Evolutionary conservation across 2,329 filamentous ascomycete genomes (phyloP), one percentile per base, ranked within the genome.

Genomic region (Neoascochyta sp.): DNA sequence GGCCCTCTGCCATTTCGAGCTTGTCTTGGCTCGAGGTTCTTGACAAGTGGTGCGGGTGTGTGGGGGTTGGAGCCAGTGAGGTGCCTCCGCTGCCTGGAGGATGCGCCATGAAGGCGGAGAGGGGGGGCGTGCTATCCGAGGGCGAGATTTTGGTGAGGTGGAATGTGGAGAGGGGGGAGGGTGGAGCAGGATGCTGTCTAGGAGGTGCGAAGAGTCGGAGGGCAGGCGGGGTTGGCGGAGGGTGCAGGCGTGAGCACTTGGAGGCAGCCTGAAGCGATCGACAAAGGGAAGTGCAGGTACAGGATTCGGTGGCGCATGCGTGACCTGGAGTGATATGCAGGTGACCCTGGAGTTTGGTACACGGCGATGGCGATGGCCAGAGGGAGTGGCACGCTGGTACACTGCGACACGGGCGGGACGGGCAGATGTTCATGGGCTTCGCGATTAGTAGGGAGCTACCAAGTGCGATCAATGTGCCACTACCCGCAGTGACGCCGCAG

Each of bases 1-100:
- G 63, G 39, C 67, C 66, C 39, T 66, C 63, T 9, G 70, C 70
- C 49, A 68, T 63, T 47, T 73, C 69, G 15, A 72, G 56, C 42
- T 73, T 70, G 53, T 72, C 65, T 42, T 64, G 64, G 32, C 69
- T 71, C 4, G 65, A 65, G 34, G 70, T 60, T 22, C 64, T 50
- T 13, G 64, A 61, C n/a, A 67, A 34, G 10, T 61, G 53, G 29
- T 64, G 60, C 5, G 59, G 57, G 39, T 58, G 51, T 8, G 57
- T 57, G 5, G 58, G 59, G 20, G 55, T 58, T 6, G 57, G 58
- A 38, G 59, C 59, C 29, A 63, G 49, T 27, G 58, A 58, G 9
- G 57, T 61, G 43, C 59, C 59, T 44, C 59, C 59, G 33, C 43
- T 55, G 24, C 40, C 41, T 28, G 56, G 51, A 34, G 40, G 29